These are phyloP conservation scores for Neurospora sp. DNA, from an alignment of 495 filamentous ascomycete species.

Conservation along the genomic window DNA sequence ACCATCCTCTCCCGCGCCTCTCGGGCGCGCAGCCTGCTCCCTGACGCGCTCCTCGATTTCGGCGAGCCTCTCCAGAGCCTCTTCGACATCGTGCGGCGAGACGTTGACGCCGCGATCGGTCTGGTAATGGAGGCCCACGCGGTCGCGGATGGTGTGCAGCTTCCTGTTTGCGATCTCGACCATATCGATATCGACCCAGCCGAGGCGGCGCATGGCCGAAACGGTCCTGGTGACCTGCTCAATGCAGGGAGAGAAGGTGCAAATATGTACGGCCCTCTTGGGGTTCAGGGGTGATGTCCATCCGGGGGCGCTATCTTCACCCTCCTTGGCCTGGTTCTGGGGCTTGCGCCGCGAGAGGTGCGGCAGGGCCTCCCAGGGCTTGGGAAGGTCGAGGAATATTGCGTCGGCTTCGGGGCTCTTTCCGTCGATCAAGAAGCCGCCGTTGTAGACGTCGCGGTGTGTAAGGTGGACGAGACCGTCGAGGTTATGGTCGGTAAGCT, in stretches of 20 bases:
- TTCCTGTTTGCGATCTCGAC: constrained; percentile 69
- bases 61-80: constrained; percentile 61
- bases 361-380: constrained; percentile 82
- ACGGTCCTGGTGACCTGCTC: constrained; percentile 87
- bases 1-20: constrained; percentile 10
- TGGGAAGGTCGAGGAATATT: constrained; percentile 87
- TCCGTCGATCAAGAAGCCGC: constrained; percentile 62
- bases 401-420: constrained; percentile 59
- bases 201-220: constrained; percentile 60
- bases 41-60: constrained; percentile 59
- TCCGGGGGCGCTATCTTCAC: constrained; percentile 5
- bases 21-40: constrained; percentile 36
- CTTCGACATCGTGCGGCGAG: constrained; percentile 58
- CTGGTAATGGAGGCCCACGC: constrained; percentile 47
- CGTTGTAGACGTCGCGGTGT: constrained; percentile 82
- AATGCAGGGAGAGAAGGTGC: constrained; percentile 93
- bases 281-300: constrained; percentile 64
- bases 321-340: constrained; percentile 2
- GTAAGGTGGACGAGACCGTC: constrained; percentile 66
- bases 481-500: constrained; percentile 66
- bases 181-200: constrained; percentile 91
- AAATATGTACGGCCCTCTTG: constrained; percentile 56
- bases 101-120: constrained; percentile 34
- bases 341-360: constrained; percentile 60
- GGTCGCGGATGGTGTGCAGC: constrained; percentile 72